Evolutionary conservation across 2,329 filamentous ascomycete genomes (phyloP).

Genomic region (Colletotrichum falcatum): DNA sequence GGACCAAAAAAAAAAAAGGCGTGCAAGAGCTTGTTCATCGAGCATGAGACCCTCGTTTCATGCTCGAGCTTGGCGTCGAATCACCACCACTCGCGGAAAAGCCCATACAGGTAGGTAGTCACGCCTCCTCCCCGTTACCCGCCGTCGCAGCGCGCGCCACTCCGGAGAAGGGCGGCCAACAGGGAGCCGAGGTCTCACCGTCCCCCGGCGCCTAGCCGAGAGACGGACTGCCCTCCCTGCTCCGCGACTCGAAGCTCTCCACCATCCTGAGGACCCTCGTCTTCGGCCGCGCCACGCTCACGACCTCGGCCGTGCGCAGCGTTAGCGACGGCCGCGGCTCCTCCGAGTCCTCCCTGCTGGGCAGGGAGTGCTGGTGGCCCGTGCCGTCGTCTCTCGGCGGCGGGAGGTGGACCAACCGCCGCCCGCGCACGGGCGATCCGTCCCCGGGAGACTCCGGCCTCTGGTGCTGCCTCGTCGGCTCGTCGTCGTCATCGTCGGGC

Average conservation of each 20-base stretch:
- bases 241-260: slow-evolving; percentile 64
- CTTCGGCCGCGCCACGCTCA: slow-evolving; percentile 56
- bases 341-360: slow-evolving; percentile 38
- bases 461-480: slow-evolving; percentile 7
- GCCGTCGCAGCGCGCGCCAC: background rate
- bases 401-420: slow-evolving; percentile 38
- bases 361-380: background rate
- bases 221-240: slow-evolving; percentile 54
- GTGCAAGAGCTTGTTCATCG: background rate
- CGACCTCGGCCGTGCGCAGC: slow-evolving; percentile 60
- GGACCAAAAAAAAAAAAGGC: background rate
- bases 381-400: slow-evolving; percentile 34
- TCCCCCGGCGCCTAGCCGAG: slow-evolving; percentile 9
- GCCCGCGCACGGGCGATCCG: slow-evolving; percentile 28
- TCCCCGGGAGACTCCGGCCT: slow-evolving; percentile 35
- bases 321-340: slow-evolving; percentile 49
- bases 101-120: background rate
- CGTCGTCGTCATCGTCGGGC: slow-evolving; percentile 4
- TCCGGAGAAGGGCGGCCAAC: slow-evolving; percentile 9
- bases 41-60: background rate
- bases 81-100: background rate
- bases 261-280: slow-evolving; percentile 67
- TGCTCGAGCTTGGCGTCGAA: background rate
- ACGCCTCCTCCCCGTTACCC: no score
- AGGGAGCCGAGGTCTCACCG: background rate